Evolutionary conservation across 1,284 basidiomycete genomes (phyloP).

Genomic region (Irpex sp.): DNA sequence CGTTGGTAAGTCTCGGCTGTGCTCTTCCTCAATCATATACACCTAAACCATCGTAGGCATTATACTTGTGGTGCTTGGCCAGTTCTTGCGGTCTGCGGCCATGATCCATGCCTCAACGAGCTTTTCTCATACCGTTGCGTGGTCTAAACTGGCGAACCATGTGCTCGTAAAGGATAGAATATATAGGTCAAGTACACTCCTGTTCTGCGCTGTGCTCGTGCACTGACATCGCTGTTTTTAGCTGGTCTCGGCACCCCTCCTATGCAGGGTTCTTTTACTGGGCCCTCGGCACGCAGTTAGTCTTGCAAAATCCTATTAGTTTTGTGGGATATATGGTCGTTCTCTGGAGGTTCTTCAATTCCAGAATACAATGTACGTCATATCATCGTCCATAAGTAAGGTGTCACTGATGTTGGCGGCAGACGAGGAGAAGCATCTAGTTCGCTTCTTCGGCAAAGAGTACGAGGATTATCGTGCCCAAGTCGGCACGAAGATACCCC

Average conservation of each 20-base stretch:
- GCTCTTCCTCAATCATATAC: background rate
- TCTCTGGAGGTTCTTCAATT: constrained; percentile 84
- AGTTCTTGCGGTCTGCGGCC: constrained; percentile 77
- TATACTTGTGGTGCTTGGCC: constrained; percentile 61
- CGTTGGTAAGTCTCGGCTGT: constrained; percentile 40
- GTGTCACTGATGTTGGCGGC: background rate
- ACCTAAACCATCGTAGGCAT: constrained; percentile 44
- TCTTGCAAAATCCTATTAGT: constrained; percentile 82
- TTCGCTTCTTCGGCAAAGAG: constrained; percentile 78
- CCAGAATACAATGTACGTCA: constrained; percentile 73
- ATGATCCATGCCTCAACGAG: constrained; percentile 95
- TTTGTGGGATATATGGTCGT: constrained; percentile 59
- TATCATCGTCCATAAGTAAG: background rate
- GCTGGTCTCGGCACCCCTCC: constrained; percentile 91
- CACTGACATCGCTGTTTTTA: constrained; percentile 26
- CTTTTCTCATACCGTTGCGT: constrained; percentile 88
- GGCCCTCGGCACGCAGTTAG: constrained; percentile 93
- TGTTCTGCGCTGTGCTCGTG: background rate
- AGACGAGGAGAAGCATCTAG: constrained; percentile 73
- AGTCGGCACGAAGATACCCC: constrained; percentile 73
- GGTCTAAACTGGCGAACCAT: constrained; percentile 68
- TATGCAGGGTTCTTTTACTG: constrained; percentile 98
- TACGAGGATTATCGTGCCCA: constrained; percentile 65
- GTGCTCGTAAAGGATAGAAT: constrained; percentile 82
- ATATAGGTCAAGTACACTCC: constrained; percentile 61